Evolutionary conservation across 83 land plant genomes (phyloP), one percentile per base, ranked within the genome.

Genomic region (Picea abies): DNA sequence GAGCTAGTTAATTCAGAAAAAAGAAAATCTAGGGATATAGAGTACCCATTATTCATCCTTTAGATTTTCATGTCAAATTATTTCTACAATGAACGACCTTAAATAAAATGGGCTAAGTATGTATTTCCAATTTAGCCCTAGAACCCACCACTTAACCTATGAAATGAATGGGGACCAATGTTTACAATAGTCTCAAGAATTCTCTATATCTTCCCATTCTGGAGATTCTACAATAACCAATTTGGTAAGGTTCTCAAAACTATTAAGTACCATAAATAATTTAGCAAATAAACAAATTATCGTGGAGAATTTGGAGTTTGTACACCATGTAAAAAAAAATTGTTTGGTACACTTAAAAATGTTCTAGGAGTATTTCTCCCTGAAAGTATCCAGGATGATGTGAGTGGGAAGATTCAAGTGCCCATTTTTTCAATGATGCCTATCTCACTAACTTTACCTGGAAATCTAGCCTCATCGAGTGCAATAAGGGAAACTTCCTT

Each of bases 251-350:
- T 73, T 73, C 25, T 73, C 77, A n/a, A n/a, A n/a, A n/a, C n/a
- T n/a, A n/a, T n/a, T n/a, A n/a, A n/a, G n/a, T n/a, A n/a, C n/a
- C n/a, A 73, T 73, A 19, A 73, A 73, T 12, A 73, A 19, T 9
- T 52, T 73, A 73, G 77, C 58, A 73, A 73, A 19, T 73, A 56
- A 73, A 14, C 77, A 44, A 73, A 73, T n/a, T n/a, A n/a, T n/a
- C n/a, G n/a, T n/a, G n/a, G n/a, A n/a, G n/a, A n/a, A n/a, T n/a
- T n/a, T n/a, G n/a, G n/a, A n/a, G n/a, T n/a, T n/a, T n/a, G n/a
- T n/a, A n/a, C n/a, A n/a, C n/a, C n/a, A n/a, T n/a, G n/a, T n/a
- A n/a, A n/a, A n/a, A n/a, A n/a, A n/a, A n/a, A n/a, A n/a, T n/a
- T n/a, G n/a, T n/a, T n/a, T n/a, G n/a, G n/a, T n/a, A n/a, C n/a